Conservation (phyloP, 129 eudicot species). For the Pseudognaphalium luteoalbum region DNA sequence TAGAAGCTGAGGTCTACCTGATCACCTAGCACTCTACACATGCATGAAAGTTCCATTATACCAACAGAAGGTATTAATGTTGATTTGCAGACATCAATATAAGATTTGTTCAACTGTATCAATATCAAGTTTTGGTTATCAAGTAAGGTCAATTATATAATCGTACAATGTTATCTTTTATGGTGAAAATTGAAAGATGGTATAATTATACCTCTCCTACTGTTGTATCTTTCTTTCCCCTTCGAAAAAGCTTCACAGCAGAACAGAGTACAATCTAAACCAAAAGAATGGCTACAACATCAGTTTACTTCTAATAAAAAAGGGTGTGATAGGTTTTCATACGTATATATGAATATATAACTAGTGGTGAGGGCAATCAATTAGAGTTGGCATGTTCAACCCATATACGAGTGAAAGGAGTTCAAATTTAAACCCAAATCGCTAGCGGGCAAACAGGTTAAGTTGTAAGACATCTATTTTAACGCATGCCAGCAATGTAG, state of each 20-base stretch:
- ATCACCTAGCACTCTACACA: constrained; percentile 86
- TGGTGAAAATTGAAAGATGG: neutral
- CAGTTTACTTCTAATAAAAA: constrained; percentile 14
- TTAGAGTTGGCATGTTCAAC: neutral
- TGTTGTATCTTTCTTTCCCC: constrained; percentile 76
- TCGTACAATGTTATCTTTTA: constrained; percentile 33
- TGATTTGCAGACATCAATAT: constrained; percentile 78
- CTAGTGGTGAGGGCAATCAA: neutral
- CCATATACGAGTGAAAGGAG: neutral
- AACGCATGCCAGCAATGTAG: too few relatives aligned
- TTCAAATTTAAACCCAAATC: too few relatives aligned
- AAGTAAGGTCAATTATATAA: neutral
- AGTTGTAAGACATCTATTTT: too few relatives aligned
- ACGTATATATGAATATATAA: neutral
- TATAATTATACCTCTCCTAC: constrained; percentile 71
- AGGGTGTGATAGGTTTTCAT: neutral
- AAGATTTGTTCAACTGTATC: constrained; percentile 75
- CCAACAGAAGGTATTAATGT: constrained; percentile 74
- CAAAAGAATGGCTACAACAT: constrained; percentile 20
- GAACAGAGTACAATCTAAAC: constrained; percentile 87
- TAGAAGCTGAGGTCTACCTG: constrained; percentile 54
- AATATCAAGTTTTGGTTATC: constrained; percentile 5
- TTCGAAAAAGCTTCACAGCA: constrained; percentile 81
- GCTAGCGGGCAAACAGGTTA: too few relatives aligned
- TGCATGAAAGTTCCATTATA: constrained; percentile 78